Conservation (phyloP, 345 rosid genomes). For the Combretum micranthum region DNA sequence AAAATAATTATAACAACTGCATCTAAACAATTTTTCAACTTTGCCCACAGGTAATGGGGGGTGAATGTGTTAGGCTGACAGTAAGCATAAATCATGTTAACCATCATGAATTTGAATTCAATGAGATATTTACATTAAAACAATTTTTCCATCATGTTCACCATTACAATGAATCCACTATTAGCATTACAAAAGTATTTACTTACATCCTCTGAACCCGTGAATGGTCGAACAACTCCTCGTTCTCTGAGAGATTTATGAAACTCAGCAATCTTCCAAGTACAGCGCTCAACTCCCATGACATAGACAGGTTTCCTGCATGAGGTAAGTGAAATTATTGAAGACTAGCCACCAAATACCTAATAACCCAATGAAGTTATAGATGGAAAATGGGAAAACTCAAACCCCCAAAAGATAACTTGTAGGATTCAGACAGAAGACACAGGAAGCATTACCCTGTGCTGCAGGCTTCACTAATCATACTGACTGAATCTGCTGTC, state of each 20-base stretch:
- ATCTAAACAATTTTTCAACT: no score
- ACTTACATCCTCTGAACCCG: slow-evolving; percentile 94
- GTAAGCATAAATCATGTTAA: no score
- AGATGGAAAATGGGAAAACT: no score
- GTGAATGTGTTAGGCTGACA: no score
- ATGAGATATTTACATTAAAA: no score
- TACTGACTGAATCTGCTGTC: slow-evolving; percentile 91
- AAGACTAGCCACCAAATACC: background rate
- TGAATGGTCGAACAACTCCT: slow-evolving; percentile 77
- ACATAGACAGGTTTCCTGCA: slow-evolving; percentile 91
- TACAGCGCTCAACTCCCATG: slow-evolving; percentile 76
- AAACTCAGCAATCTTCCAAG: slow-evolving; percentile 82
- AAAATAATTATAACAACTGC: no score
- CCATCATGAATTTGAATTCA: no score
- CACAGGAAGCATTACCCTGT: slow-evolving; percentile 59
- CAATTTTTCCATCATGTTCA: no score
- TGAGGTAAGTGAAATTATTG: slow-evolving; percentile 4
- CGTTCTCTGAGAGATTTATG: slow-evolving; percentile 76
- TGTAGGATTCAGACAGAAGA: no score
- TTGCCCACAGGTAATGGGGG: no score
- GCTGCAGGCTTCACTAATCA: slow-evolving; percentile 94
- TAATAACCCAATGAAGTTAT: no score
- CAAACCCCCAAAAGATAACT: no score
- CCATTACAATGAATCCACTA: background rate
- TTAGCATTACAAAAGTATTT: background rate